Conservation (phyloP, 2,329 filamentous ascomycete genomes). For the Delphinella strobiligena region DNA sequence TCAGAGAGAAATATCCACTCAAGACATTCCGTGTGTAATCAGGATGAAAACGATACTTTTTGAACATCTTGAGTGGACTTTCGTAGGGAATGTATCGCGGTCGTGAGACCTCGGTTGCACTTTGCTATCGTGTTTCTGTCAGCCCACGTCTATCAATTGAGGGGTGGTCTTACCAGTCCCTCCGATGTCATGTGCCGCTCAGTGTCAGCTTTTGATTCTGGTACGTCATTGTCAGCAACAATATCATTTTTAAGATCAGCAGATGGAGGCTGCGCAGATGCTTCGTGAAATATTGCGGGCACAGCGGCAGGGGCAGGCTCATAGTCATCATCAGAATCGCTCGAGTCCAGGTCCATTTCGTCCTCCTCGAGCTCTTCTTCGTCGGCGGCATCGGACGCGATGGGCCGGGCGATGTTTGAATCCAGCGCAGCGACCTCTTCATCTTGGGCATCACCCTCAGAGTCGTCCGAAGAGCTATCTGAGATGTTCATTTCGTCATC, state of each 20-base stretch:
- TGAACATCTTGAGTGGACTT: constrained; percentile 72
- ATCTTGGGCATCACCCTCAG: constrained; percentile 10
- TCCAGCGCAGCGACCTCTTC: constrained; percentile 14
- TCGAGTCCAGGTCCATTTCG: constrained; percentile 7
- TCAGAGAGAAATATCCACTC: constrained; percentile 76
- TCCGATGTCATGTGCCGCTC: constrained; percentile 14
- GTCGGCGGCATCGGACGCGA: constrained; percentile 1
- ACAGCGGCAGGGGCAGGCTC: constrained; percentile 4
- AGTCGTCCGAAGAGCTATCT: constrained; percentile 4
- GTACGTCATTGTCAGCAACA: constrained; percentile 26
- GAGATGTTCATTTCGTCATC: constrained; percentile 7
- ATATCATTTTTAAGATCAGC: constrained; percentile 3
- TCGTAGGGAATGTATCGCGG: constrained; percentile 51
- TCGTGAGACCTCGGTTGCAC: not conserved
- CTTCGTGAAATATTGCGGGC: not conserved
- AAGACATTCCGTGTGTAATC: constrained; percentile 55
- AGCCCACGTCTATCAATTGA: not conserved
- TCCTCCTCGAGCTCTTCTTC: constrained; percentile 2
- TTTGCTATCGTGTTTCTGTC: not conserved
- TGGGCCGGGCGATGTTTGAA: constrained; percentile 8
- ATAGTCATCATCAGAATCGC: constrained; percentile 4
- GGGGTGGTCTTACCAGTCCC: constrained; percentile 6
- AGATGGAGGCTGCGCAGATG: not conserved
- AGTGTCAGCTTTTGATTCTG: constrained; percentile 23
- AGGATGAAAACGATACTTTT: constrained; percentile 82